Percentiles rank a stretch among this genome's conserved stretches.
phyloP scores from a whole-genome alignment of 768 basidiomycete genomes.

The Calocybe cyanea region DNA sequence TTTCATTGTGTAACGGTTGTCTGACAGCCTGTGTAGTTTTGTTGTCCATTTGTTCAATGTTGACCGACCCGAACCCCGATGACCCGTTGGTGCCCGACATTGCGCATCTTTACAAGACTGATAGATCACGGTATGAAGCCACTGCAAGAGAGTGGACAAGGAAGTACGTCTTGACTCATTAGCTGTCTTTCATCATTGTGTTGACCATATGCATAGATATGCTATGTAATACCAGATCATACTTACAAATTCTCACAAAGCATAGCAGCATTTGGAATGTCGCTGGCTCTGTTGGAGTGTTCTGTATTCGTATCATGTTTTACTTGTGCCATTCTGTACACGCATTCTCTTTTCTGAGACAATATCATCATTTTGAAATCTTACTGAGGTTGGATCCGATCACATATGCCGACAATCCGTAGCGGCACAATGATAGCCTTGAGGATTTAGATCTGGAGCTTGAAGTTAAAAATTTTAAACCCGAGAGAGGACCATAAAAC shows the following conservation, averaged over 20 bases:
- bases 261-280: constrained; percentile 3
- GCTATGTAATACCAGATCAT: constrained; percentile 44
- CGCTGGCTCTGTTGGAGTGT: constrained; percentile 15
- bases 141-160: constrained; percentile 99
- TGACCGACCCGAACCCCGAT: constrained; percentile 99
- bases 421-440: too few species aligned
- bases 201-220: constrained; percentile 27
- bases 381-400: too few species aligned
- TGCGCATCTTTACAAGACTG: constrained; percentile 99
- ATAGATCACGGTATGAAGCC: constrained; percentile 93
- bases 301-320: constrained; percentile 20
- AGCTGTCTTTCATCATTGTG: constrained; percentile 12
- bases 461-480: too few species aligned
- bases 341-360: constrained; percentile 15
- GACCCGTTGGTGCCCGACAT: constrained; percentile 99
- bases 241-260: constrained; percentile 6
- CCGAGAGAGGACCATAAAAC: too few species aligned
- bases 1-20: not conserved
- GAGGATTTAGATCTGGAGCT: too few species aligned
- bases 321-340: constrained; percentile 18
- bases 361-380: constrained; percentile 15
- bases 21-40: constrained; percentile 53
- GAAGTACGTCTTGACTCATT: constrained; percentile 61
- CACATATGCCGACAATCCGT: too few species aligned
- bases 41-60: constrained; percentile 97